Evolutionary conservation across 2,329 filamentous ascomycete species (phyloP).

Genomic region (Colletotrichum sansevieriae): DNA sequence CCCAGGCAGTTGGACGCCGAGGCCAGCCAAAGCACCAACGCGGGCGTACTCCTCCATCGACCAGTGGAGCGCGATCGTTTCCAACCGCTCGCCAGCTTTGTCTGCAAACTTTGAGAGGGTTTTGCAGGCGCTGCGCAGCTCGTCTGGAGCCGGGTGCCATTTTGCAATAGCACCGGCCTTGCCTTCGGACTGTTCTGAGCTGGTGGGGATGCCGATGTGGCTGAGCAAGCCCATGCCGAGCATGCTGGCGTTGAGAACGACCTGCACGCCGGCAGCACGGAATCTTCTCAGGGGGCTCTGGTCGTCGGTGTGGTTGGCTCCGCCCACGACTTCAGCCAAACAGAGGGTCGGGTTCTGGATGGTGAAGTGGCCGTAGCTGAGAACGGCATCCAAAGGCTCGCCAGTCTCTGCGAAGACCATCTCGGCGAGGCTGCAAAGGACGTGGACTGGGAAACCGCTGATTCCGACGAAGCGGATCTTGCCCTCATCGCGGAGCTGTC

Average conservation of each 20-base stretch:
- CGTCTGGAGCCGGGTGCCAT: constrained; percentile 87
- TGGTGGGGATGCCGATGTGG: constrained; percentile 71
- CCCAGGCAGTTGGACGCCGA: constrained; percentile 41
- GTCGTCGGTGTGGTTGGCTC: constrained; percentile 89
- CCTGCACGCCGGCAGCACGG: constrained; percentile 78
- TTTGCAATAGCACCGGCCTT: constrained; percentile 82
- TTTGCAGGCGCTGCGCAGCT: constrained; percentile 74
- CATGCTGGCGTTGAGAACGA: constrained; percentile 89
- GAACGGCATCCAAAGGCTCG: constrained; percentile 29
- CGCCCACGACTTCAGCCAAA: constrained; percentile 87
- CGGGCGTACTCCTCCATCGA: constrained; percentile 74
- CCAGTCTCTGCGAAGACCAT: constrained; percentile 29
- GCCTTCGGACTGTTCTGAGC: constrained; percentile 21
- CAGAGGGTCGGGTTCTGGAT: constrained; percentile 52
- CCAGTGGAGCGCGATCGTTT: constrained; percentile 87
- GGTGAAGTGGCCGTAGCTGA: constrained; percentile 39
- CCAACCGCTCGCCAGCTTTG: constrained; percentile 76
- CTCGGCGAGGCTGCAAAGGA: constrained; percentile 79
- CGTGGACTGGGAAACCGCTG: constrained; percentile 85
- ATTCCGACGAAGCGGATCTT: constrained; percentile 88
- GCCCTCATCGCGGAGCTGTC: constrained; percentile 80
- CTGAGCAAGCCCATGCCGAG: constrained; percentile 92
- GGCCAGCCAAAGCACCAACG: constrained; percentile 60
- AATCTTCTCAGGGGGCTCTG: constrained; percentile 81
- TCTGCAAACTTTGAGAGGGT: constrained; percentile 74